These are phyloP conservation scores for Daldinia childiae DNA, from an alignment of 495 filamentous ascomycete species.

Conservation along the genomic window DNA sequence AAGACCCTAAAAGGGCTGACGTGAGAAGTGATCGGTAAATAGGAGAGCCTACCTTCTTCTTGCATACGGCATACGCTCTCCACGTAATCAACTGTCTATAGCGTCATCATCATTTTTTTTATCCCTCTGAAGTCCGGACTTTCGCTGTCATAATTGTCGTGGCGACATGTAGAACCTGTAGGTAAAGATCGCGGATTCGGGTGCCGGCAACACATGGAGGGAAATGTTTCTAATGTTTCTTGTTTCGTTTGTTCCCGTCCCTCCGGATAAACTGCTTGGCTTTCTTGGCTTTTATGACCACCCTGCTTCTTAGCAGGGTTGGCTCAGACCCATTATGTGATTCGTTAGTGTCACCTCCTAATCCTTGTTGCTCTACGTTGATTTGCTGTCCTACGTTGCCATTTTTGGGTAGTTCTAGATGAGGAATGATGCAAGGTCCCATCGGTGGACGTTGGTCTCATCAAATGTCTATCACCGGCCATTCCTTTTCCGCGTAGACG, in stretches of 20 bases:
- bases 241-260: slow-evolving; percentile 39
- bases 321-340: slow-evolving; percentile 29
- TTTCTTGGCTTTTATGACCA: slow-evolving; percentile 33
- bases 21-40: slow-evolving; percentile 37
- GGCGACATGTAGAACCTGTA: slow-evolving; percentile 20
- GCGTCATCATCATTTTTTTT: background rate
- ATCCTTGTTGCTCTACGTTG: slow-evolving; percentile 35
- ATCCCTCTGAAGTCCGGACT: background rate
- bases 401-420: slow-evolving; percentile 29
- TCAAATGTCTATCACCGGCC: slow-evolving; percentile 32
- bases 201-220: slow-evolving; percentile 5
- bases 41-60: slow-evolving; percentile 18
- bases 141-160: slow-evolving; percentile 12
- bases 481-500: slow-evolving; percentile 26
- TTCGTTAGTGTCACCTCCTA: slow-evolving; percentile 27
- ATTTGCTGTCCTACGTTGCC: slow-evolving; percentile 36
- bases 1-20: slow-evolving; percentile 33
- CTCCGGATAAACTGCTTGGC: slow-evolving; percentile 40
- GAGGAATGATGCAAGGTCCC: slow-evolving; percentile 44
- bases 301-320: slow-evolving; percentile 23
- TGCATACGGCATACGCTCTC: background rate
- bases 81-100: slow-evolving; percentile 3
- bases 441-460: slow-evolving; percentile 28
- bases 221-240: slow-evolving; percentile 28
- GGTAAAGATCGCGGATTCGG: slow-evolving; percentile 3